Conservation (phyloP, 352 stramenopile species). For the Phytopythium aichiense region DNA sequence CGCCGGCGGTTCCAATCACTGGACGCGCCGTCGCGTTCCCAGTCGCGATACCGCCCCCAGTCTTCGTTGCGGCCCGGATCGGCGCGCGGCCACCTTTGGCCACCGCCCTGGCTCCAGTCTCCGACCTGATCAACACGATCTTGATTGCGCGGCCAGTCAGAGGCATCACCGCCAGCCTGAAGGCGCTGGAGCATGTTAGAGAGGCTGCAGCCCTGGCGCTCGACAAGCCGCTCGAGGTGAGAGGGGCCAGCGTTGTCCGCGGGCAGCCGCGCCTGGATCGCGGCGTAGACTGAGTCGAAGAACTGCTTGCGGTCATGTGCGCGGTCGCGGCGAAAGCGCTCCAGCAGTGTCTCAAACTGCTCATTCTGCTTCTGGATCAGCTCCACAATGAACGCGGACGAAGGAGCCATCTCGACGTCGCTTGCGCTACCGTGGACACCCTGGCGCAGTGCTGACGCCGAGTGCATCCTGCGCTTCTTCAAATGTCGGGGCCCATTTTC, state of each 20-base stretch:
- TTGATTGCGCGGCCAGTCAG: background rate
- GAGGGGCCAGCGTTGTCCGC: conserved; percentile 25
- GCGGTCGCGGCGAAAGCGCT: conserved; percentile 39
- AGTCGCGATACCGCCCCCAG: background rate
- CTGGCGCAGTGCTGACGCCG: background rate
- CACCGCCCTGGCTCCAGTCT: background rate
- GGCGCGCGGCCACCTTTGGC: background rate
- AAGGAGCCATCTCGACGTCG: conserved; percentile 6
- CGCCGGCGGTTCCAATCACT: background rate
- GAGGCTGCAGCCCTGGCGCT: conserved; percentile 28
- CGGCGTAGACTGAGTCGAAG: conserved; percentile 27
- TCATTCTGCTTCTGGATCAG: conserved; percentile 35
- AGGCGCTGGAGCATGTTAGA: conserved; percentile 31
- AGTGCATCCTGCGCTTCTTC: background rate
- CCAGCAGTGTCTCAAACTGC: conserved; percentile 28
- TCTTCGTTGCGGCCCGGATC: background rate
- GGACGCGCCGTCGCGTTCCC: background rate
- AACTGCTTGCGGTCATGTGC: conserved; percentile 25
- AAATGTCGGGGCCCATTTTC: background rate
- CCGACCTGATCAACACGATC: background rate
- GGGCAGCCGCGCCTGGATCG: conserved; percentile 33
- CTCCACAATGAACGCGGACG: conserved; percentile 27
- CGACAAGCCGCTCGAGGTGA: conserved; percentile 30
- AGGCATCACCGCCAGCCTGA: conserved; percentile 6
- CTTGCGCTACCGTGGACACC: background rate